phyloP scores from a whole-genome alignment of 2,329 filamentous ascomycete genomes.

The Dactylellina drechsleri region DNA sequence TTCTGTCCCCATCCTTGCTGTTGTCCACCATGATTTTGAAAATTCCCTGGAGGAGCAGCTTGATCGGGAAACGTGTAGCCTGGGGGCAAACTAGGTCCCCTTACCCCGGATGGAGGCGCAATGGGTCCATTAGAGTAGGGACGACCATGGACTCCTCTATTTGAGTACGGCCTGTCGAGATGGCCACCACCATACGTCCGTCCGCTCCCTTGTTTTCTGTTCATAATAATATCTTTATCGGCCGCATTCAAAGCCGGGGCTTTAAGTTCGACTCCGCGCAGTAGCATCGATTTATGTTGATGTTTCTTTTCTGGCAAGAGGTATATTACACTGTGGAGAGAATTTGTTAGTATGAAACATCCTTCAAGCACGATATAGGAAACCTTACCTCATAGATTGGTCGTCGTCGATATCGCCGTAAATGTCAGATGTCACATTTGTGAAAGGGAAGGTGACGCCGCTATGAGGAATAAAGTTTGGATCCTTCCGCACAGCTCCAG shows the following conservation, averaged over 20 bases:
- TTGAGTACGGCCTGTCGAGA: conserved; percentile 59
- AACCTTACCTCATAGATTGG: conserved; percentile 77
- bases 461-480: conserved; percentile 86
- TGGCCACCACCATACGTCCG: conserved; percentile 71
- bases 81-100: conserved; percentile 43
- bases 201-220: conserved; percentile 73
- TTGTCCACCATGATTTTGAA: conserved; percentile 11
- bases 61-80: conserved; percentile 35
- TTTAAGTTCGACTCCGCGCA: conserved; percentile 81
- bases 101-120: conserved; percentile 60
- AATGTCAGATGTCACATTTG: conserved; percentile 70
- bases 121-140: conserved; percentile 65
- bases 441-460: conserved; percentile 79
- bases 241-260: conserved; percentile 76
- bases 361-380: conserved; percentile 60
- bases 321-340: conserved; percentile 76
- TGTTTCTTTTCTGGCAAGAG: conserved; percentile 78
- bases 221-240: conserved; percentile 78
- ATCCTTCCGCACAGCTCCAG: conserved; percentile 83
- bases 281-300: conserved; percentile 90
- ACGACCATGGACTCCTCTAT: conserved; percentile 56
- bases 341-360: conserved; percentile 57
- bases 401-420: conserved; percentile 80
- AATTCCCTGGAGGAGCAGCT: background rate
- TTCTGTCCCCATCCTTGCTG: conserved; percentile 38